These are phyloP conservation scores for Acacia concinna DNA, from an alignment of 331 rosid species.

Conservation along the genomic window DNA sequence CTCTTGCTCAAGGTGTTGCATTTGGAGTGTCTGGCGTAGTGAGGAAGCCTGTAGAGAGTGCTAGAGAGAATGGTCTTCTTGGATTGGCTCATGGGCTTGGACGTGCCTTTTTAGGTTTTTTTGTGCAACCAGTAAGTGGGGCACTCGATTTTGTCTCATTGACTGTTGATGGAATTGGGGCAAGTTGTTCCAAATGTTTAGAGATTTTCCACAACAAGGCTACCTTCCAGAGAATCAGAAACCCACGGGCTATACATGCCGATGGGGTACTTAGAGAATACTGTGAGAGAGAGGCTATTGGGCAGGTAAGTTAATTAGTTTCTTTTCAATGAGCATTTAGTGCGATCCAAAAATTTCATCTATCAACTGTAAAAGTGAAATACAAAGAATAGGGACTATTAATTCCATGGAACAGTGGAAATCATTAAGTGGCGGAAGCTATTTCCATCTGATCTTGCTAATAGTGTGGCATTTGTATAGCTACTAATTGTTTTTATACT, in stretches of 20 bases:
- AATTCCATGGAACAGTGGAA: not conserved
- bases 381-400: not conserved
- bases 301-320: conserved; percentile 63
- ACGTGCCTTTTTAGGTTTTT: conserved; percentile 83
- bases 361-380: not conserved
- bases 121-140: conserved; percentile 96
- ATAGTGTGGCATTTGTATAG: not conserved
- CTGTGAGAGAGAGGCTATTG: conserved; percentile 85
- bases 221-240: conserved; percentile 69
- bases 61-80: conserved; percentile 84
- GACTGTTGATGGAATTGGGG: conserved; percentile 98
- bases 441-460: not conserved
- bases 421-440: not conserved
- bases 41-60: conserved; percentile 94
- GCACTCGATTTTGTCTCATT: conserved; percentile 94
- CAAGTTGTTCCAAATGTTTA: conserved; percentile 92
- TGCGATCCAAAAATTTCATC: not conserved
- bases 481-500: not conserved
- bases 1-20: conserved; percentile 95
- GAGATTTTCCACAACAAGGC: conserved; percentile 75
- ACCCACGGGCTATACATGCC: conserved; percentile 77
- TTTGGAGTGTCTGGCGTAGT: conserved; percentile 97
- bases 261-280: conserved; percentile 80
- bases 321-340: conserved; percentile 17
- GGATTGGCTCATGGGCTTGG: conserved; percentile 97